phyloP scores from a whole-genome alignment of 2,329 filamentous ascomycete genomes.

The Microdochium nivale region DNA sequence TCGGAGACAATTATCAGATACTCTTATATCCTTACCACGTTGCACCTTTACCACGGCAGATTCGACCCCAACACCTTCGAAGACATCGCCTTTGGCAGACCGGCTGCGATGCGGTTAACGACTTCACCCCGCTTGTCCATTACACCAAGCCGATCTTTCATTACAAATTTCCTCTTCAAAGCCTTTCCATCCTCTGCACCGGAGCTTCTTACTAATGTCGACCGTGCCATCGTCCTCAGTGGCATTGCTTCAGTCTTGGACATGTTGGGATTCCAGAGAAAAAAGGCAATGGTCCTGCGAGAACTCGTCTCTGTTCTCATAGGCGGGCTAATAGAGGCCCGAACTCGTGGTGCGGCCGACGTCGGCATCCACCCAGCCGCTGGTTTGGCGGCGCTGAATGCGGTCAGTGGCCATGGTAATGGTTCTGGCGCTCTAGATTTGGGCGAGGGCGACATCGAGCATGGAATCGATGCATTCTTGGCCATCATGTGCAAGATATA shows the following conservation, averaged over 20 bases:
- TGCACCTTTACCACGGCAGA: constrained; percentile 57
- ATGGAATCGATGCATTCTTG: constrained; percentile 56
- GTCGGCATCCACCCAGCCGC: constrained; percentile 92
- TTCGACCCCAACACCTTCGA: constrained; percentile 53
- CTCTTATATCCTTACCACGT: constrained; percentile 57
- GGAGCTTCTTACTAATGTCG: constrained; percentile 62
- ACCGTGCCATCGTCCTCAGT: constrained; percentile 70
- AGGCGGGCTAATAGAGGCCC: constrained; percentile 77
- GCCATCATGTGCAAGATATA: constrained; percentile 54
- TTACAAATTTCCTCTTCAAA: constrained; percentile 56
- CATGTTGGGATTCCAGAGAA: constrained; percentile 69
- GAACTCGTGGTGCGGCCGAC: constrained; percentile 90
- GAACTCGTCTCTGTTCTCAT: constrained; percentile 79
- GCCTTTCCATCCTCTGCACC: constrained; percentile 61
- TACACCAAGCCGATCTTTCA: constrained; percentile 50
- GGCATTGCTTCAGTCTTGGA: constrained; percentile 85
- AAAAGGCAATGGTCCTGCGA: constrained; percentile 83
- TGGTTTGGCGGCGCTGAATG: constrained; percentile 65
- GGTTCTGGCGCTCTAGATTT: constrained; percentile 51
- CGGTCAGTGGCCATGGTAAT: constrained; percentile 37
- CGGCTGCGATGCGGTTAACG: constrained; percentile 39
- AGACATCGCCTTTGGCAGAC: constrained; percentile 55
- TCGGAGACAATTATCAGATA: constrained; percentile 69
- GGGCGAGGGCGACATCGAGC: constrained; percentile 55
- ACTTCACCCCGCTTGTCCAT: constrained; percentile 48